Percentiles rank a stretch among this genome's conserved stretches.
Conservation (phyloP, 2,329 filamentous ascomycete species). For the Thermothelomyces thermophilus region DNA sequence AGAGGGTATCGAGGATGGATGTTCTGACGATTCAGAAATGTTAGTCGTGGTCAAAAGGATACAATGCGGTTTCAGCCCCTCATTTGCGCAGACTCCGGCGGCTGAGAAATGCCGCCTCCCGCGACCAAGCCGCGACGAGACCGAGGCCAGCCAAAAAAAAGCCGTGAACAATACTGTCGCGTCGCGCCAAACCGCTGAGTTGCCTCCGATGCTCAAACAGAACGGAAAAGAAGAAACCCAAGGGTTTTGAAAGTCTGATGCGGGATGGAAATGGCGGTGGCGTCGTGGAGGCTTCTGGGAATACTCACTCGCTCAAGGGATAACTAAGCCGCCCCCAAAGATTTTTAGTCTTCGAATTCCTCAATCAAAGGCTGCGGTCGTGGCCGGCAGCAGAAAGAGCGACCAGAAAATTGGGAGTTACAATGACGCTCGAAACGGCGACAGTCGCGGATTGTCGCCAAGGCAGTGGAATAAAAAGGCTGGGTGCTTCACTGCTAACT, state of each 20-base stretch:
- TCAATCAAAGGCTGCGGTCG: conserved; percentile 15
- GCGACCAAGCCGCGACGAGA: background rate
- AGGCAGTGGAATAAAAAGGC: conserved; percentile 16
- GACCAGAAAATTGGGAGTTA: conserved; percentile 5
- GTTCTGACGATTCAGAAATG: conserved; percentile 6
- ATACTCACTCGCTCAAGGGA: conserved; percentile 14
- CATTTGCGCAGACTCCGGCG: background rate
- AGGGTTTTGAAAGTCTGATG: background rate
- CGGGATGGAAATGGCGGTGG: background rate
- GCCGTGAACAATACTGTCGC: background rate
- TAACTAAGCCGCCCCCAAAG: background rate
- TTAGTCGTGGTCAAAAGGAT: conserved; percentile 12
- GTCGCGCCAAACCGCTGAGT: background rate
- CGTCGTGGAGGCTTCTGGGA: background rate
- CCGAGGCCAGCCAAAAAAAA: background rate
- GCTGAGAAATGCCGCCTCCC: background rate
- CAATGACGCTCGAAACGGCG: conserved; percentile 10
- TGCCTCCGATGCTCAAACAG: background rate
- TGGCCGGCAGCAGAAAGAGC: conserved; percentile 1
- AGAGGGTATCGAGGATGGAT: conserved; percentile 5
- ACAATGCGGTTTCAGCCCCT: background rate
- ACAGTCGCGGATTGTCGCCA: conserved; percentile 9
- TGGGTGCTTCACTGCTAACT: conserved; percentile 16
- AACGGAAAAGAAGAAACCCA: background rate
- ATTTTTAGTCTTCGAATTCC: conserved; percentile 4